Base-by-base conservation (phyloP, 164 flowering plant species). In the Berberis thunbergii region DNA sequence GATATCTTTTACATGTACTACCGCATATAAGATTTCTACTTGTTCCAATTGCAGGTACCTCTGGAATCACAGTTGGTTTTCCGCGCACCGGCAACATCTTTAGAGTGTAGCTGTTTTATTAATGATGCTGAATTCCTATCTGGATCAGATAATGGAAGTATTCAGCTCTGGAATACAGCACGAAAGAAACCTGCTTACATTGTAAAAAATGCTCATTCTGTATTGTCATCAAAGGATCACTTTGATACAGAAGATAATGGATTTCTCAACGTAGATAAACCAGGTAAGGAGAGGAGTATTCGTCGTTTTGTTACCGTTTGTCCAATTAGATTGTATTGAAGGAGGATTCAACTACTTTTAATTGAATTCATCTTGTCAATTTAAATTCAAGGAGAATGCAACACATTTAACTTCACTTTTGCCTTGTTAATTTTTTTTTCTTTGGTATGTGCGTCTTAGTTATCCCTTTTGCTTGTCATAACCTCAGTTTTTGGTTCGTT, bases 141-240 rank as follows among this genome's bases (percentile, higher is more conserved):
- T 54, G 99, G 99, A 49, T 88, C 97, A 26, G 97, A 91, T 81
- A 92, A 95, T 82, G 99, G 99, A 69, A 89, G 89, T 62, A 62
- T 95, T 72, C 84, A 84, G 76, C 90, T 87, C 13, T 91, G 99
- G 97, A 78, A 76, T 61, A 12, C 76, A 5, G 13, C 73, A 63
- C 67, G 81, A 42, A 95, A 95, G 83, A 91, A 89, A 79, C 97
- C 97, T 67, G 78, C 80, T 55, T 80, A 61, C 70, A 84, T 91
- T 77, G 84, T 85, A 2, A 86, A 77, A 76, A 89, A 95, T 83
- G 97, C 97, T 45, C 99, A 95, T 80, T 57, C 89, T 57, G 61
- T 67, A 57, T 45, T 65, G 60, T 10, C 74, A 54, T 58, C 67
- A 60, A 4, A 9, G 52, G 63, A 54, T 9, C 70, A 61, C 2